Conservation (phyloP, 805 yeast genomes). For the Starmerella etchellsii region DNA sequence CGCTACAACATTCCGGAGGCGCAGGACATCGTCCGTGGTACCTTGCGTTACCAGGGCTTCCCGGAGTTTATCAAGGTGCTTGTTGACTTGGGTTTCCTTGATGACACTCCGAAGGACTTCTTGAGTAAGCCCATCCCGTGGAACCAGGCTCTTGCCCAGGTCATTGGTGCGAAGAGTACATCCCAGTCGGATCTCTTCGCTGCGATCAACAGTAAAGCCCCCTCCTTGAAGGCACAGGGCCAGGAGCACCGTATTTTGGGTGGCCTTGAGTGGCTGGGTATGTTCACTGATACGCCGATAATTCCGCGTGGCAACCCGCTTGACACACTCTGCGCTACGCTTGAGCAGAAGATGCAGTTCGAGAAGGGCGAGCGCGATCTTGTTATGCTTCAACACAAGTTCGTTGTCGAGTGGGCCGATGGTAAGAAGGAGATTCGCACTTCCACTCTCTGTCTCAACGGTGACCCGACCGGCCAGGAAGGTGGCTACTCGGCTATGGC, state of each 20-base stretch:
- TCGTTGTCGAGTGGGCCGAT: constrained; percentile 93
- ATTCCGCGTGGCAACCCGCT: constrained; percentile 88
- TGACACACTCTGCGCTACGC: constrained; percentile 92
- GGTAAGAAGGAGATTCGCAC: constrained; percentile 87
- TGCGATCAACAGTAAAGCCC: constrained; percentile 62
- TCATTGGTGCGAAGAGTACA: constrained; percentile 60
- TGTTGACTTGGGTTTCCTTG: constrained; percentile 85
- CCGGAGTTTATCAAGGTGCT: constrained; percentile 93
- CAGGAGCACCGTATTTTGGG: constrained; percentile 77
- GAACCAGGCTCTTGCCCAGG: constrained; percentile 73
- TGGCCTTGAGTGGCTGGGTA: constrained; percentile 90
- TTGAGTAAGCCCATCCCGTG: constrained; percentile 51
- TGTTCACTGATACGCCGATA: constrained; percentile 62
- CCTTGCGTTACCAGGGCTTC: constrained; percentile 96
- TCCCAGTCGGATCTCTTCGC: constrained; percentile 61
- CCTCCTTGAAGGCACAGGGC: constrained; percentile 48
- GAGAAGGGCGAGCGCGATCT: constrained; percentile 91
- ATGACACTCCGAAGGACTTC: constrained; percentile 54
- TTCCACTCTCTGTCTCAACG: constrained; percentile 88
- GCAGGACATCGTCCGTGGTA: constrained; percentile 91
- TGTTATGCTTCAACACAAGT: constrained; percentile 92
- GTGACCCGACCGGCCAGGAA: constrained; percentile 47
- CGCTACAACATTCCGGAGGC: constrained; percentile 94
- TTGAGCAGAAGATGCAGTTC: constrained; percentile 92
- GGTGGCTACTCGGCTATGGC: constrained; percentile 98